These are phyloP conservation scores for Backusella tarrabulga DNA, from an alignment of 192 early-diverging fungal species.

Conservation along the genomic window DNA sequence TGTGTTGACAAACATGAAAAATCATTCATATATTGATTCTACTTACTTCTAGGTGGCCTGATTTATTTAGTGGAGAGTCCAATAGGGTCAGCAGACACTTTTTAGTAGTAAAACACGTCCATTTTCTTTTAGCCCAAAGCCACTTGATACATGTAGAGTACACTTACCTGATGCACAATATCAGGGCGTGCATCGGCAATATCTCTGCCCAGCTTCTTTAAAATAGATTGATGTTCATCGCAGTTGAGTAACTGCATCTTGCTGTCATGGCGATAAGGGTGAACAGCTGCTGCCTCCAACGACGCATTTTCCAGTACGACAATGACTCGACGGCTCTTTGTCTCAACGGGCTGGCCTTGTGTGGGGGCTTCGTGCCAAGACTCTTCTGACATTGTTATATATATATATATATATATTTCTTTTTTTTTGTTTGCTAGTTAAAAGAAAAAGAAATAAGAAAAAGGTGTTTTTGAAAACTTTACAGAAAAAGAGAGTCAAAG, in stretches of 20 bases:
- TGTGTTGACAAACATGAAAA: neutral
- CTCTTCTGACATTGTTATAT: conserved; percentile 10
- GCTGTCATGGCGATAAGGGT: conserved; percentile 66
- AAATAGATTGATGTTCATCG: conserved; percentile 90
- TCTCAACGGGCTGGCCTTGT: neutral
- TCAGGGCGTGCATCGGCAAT: conserved; percentile 88
- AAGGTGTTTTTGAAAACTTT: neutral
- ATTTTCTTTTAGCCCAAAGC: neutral
- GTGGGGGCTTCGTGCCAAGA: conserved; percentile 12
- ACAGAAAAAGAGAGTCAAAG: neutral
- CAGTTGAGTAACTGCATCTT: conserved; percentile 92
- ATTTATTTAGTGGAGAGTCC: conserved; percentile 97
- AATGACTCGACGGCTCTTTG: conserved; percentile 65
- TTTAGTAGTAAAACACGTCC: neutral
- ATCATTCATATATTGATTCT: neutral
- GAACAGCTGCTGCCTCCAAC: conserved; percentile 87
- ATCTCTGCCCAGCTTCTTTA: conserved; percentile 79
- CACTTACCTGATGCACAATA: conserved; percentile 88
- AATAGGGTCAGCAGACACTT: conserved; percentile 91
- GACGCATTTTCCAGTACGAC: conserved; percentile 88
- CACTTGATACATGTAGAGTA: neutral
- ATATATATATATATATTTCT: no score
- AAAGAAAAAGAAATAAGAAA: no score
- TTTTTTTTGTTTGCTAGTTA: no score
- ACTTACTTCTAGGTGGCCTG: conserved; percentile 79